These are phyloP conservation scores for Irpex sp. DNA, from an alignment of 1,284 basidiomycete genomes.

Conservation along the genomic window DNA sequence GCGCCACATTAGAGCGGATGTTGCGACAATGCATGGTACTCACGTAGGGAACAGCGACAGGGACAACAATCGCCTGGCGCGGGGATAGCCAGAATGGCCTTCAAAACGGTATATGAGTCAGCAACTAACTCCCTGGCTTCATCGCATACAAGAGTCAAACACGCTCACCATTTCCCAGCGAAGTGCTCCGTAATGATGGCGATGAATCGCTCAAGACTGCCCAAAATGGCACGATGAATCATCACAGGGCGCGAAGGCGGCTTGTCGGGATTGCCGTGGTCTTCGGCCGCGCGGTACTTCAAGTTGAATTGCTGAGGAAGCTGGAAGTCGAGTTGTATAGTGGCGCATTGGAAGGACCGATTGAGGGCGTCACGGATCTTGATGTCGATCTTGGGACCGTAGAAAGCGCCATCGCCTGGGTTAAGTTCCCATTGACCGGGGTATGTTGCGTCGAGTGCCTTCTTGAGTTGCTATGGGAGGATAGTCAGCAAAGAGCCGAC, in stretches of 20 bases:
- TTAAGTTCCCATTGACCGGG: constrained; percentile 93
- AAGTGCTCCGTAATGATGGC: constrained; percentile 98
- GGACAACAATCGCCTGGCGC: constrained; percentile 91
- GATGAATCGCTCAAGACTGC: constrained; percentile 94
- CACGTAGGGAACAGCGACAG: constrained; percentile 85
- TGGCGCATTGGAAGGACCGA: constrained; percentile 97
- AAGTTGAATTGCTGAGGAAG: constrained; percentile 98
- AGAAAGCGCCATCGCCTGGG: constrained; percentile 96
- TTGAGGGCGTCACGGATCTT: constrained; percentile 91
- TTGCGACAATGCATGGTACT: constrained; percentile 30
- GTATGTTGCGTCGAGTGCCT: constrained; percentile 84
- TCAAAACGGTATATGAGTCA: neutral
- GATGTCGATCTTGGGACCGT: constrained; percentile 98
- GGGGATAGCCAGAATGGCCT: constrained; percentile 99
- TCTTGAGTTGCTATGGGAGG: constrained; percentile 68
- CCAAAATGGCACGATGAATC: constrained; percentile 97
- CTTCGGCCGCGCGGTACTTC: constrained; percentile 81
- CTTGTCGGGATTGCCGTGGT: constrained; percentile 52
- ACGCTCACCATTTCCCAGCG: constrained; percentile 89
- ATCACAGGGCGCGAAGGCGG: constrained; percentile 86
- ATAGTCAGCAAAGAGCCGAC: neutral
- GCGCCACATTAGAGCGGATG: neutral
- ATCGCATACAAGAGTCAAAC: neutral
- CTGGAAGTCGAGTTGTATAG: constrained; percentile 99
- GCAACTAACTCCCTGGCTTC: neutral